These are phyloP conservation scores for Aphanocladium album DNA, from an alignment of 2,329 filamentous ascomycete species.

Conservation along the genomic window DNA sequence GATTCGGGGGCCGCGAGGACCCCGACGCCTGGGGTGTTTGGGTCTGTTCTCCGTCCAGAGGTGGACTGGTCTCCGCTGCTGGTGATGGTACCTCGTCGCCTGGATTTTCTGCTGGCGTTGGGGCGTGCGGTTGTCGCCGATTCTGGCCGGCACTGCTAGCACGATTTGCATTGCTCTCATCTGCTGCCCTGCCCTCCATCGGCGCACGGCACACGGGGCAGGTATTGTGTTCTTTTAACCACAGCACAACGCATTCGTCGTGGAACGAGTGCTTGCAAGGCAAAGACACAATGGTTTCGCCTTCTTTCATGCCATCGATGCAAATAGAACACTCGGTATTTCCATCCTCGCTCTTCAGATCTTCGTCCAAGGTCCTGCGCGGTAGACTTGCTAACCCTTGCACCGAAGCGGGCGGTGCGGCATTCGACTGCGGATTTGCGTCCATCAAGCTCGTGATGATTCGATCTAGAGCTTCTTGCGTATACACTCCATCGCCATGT, in stretches of 20 bases:
- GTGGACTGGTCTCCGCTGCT: neutral
- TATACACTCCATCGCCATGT: conserved; percentile 79
- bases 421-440: conserved; percentile 68
- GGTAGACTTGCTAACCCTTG: conserved; percentile 69
- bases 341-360: conserved; percentile 60
- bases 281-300: conserved; percentile 68
- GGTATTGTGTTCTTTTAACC: conserved; percentile 87
- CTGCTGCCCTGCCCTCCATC: conserved; percentile 34
- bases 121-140: neutral
- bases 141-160: neutral
- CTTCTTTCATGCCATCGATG: conserved; percentile 75
- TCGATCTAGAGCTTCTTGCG: conserved; percentile 83
- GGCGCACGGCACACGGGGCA: conserved; percentile 74
- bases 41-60: neutral
- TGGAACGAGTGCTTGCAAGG: conserved; percentile 96
- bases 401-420: conserved; percentile 73
- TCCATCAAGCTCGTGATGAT: conserved; percentile 89
- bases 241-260: conserved; percentile 71
- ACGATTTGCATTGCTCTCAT: neutral
- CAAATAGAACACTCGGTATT: conserved; percentile 91
- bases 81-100: neutral
- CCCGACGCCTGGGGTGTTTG: neutral
- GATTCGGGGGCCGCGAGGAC: conserved; percentile 19
- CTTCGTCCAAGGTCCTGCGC: conserved; percentile 62
- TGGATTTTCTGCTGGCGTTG: neutral